Evolutionary conservation across 805 yeast species (phyloP).

Genomic region (Ogataea corticis): DNA sequence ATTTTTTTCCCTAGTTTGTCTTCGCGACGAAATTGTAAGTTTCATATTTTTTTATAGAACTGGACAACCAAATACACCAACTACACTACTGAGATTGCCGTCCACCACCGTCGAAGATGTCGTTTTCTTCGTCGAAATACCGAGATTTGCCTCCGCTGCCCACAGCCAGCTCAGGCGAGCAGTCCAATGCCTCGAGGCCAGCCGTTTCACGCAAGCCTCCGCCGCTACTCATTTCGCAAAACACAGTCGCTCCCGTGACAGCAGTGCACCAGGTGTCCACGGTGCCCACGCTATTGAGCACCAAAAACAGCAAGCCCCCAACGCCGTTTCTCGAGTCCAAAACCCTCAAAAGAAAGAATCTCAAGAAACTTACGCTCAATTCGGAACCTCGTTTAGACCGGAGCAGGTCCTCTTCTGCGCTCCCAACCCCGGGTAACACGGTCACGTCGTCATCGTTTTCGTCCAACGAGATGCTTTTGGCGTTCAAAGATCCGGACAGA

Average conservation of each 20-base stretch:
- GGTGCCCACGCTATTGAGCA: conserved; percentile 2
- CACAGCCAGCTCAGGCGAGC: background rate
- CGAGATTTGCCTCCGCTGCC: conserved; percentile 25
- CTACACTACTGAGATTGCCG: too few relatives aligned
- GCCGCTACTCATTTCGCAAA: conserved; percentile 1
- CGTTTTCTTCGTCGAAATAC: conserved; percentile 13
- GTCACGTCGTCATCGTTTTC: conserved; percentile 19
- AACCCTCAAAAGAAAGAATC: conserved; percentile 56
- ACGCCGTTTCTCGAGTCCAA: conserved; percentile 30
- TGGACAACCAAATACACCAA: background rate
- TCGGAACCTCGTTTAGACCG: conserved; percentile 1
- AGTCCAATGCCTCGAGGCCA: conserved; percentile 8
- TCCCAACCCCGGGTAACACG: conserved; percentile 1
- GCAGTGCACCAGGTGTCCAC: conserved; percentile 10
- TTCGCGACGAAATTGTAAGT: background rate
- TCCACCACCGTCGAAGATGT: background rate
- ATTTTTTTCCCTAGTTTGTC: background rate
- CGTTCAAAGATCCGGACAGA: conserved; percentile 31
- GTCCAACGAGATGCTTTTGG: conserved; percentile 15
- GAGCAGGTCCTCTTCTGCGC: background rate
- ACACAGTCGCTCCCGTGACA: background rate
- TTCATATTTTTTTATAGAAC: conserved; percentile 2
- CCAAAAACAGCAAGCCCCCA: conserved; percentile 15
- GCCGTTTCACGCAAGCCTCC: conserved; percentile 18
- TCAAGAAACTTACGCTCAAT: conserved; percentile 53